These are phyloP conservation scores for Daucus carota DNA, from an alignment of 129 eudicot genomes.

Conservation along the genomic window DNA sequence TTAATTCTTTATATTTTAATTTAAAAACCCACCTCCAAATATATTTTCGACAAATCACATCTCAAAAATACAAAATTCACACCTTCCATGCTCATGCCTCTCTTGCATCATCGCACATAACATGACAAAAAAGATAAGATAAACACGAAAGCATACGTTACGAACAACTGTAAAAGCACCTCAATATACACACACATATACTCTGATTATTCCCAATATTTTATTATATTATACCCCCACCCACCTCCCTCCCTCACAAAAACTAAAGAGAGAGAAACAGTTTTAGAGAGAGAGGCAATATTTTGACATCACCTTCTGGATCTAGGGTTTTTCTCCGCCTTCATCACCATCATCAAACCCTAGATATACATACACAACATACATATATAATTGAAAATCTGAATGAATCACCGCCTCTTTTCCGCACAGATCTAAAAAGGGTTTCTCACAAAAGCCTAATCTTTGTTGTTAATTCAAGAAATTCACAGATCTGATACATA, in stretches of 20 bases:
- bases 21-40: too few relatives aligned
- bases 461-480: conserved; percentile 13
- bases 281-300: neutral
- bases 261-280: neutral
- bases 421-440: conserved; percentile 34
- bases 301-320: conserved; percentile 22
- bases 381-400: conserved; percentile 14
- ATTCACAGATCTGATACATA: conserved; percentile 22
- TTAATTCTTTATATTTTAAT: too few relatives aligned
- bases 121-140: too few relatives aligned
- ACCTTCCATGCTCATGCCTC: too few relatives aligned
- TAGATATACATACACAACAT: conserved; percentile 5
- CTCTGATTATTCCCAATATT: neutral
- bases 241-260: too few relatives aligned
- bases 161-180: too few relatives aligned
- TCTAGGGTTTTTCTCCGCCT: conserved; percentile 33
- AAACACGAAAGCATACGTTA: too few relatives aligned
- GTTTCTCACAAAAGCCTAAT: conserved; percentile 21
- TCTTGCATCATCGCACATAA: too few relatives aligned
- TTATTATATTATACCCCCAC: neutral
- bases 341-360: conserved; percentile 6
- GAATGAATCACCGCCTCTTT: conserved; percentile 10
- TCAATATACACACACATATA: neutral
- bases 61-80: too few relatives aligned
- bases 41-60: too few relatives aligned